phyloP scores from a whole-genome alignment of 495 filamentous ascomycete species.

The Lineolata rhizophorae region DNA sequence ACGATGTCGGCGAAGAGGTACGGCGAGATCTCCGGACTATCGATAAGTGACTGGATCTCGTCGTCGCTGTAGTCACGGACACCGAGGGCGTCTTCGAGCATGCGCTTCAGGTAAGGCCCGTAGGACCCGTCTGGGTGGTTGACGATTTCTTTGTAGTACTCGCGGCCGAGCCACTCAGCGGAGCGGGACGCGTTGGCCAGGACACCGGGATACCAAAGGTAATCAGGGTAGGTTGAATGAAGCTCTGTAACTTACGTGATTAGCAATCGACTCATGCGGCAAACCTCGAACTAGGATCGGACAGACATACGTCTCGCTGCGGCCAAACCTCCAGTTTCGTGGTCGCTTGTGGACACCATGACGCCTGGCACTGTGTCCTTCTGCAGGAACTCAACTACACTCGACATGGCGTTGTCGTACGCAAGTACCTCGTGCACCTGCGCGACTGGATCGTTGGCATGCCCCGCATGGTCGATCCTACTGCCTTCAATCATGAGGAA shows the following conservation, averaged over 20 bases:
- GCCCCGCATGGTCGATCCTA: conserved; percentile 88
- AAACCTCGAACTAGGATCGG: no score
- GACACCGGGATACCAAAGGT: conserved; percentile 68
- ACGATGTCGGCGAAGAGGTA: conserved; percentile 68
- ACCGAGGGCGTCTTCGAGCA: conserved; percentile 47
- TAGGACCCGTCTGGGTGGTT: no score
- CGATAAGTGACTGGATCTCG: conserved; percentile 46
- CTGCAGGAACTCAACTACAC: conserved; percentile 67
- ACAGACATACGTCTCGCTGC: conserved; percentile 44
- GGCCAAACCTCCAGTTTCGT: conserved; percentile 81
- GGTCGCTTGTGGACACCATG: conserved; percentile 74
- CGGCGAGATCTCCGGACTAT: conserved; percentile 24
- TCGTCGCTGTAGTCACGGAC: conserved; percentile 47
- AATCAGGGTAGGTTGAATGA: conserved; percentile 42
- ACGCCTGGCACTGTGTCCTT: conserved; percentile 50
- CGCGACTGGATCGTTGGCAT: conserved; percentile 83
- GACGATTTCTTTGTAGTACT: conserved; percentile 23
- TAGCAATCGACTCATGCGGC: not conserved
- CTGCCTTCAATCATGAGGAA: conserved; percentile 97
- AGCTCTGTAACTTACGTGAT: conserved; percentile 24
- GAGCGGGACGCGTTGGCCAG: conserved; percentile 67
- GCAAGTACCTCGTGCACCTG: conserved; percentile 88
- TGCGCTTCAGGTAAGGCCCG: conserved; percentile 41
- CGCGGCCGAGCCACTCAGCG: conserved; percentile 38
- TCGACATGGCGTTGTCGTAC: conserved; percentile 69